Conservation (phyloP, 2,329 filamentous ascomycete species). For the Botrytis deweyae region DNA sequence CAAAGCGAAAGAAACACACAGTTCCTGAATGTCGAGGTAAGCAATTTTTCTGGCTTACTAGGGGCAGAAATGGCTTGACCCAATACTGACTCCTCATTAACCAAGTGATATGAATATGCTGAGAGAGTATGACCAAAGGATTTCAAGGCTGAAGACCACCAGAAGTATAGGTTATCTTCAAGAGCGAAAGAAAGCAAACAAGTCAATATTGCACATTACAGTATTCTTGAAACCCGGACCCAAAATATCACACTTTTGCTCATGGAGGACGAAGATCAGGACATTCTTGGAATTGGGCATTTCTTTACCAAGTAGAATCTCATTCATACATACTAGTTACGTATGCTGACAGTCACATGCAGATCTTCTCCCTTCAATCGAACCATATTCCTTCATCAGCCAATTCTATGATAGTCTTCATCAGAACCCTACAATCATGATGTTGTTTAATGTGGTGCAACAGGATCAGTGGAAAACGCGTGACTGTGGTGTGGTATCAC, state of each 20-base stretch:
- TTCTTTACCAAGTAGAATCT: neutral
- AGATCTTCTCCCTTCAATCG: neutral
- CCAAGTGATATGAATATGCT: neutral
- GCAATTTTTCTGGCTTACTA: neutral
- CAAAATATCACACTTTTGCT: neutral
- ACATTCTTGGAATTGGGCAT: neutral
- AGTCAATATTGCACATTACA: neutral
- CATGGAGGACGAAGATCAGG: neutral
- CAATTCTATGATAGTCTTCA: neutral
- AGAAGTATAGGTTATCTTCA: neutral
- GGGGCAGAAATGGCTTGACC: neutral
- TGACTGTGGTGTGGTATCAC: neutral
- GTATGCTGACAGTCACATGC: neutral
- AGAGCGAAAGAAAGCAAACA: neutral
- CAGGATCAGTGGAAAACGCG: constrained; percentile 1
- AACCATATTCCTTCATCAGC: neutral
- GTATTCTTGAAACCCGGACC: neutral
- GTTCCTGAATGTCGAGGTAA: neutral
- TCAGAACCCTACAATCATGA: neutral
- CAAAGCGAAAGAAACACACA: neutral
- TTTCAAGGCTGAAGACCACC: neutral
- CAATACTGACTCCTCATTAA: neutral
- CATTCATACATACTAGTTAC: neutral
- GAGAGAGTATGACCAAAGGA: neutral
- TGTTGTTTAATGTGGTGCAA: neutral